Base-by-base conservation (phyloP, 2,329 filamentous ascomycete genomes). In the Colletotrichum sp. region DNA sequence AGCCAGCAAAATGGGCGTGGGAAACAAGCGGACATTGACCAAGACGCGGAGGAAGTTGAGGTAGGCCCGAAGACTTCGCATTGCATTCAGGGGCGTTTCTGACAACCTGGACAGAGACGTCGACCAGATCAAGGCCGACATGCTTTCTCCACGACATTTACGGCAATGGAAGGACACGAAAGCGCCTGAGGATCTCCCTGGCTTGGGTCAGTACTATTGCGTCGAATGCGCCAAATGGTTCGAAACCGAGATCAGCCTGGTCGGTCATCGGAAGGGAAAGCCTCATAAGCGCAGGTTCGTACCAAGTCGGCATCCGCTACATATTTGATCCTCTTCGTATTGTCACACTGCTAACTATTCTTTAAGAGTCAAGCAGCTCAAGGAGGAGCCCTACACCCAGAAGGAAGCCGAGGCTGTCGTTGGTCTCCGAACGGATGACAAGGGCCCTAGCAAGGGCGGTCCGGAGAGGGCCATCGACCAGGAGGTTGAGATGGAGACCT, bases 221-320 rank as follows among this genome's bases (percentile, higher is more conserved):
- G 89, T 94, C 19, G 94, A 98, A 85, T 99, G 97, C 85, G 94
- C 97, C 78, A 98, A 98, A 87, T 98, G 95, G 94, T 98, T 98
- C 84, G 96, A 98, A 84, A 94, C 93, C 66, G 94, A 97, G 79
- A 85, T 90, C 80, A 98, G 95, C 80, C 87, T 98, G 74, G 88
- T 90, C 44, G 89, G 91, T 32, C 97, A 99, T 86, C 89, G 89
- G 73, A 95, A 94, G 84, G 95, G 95, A 80, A 99, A 98, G 87
- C 95, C 95, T 78, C 97, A 99, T 86, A 98, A 96, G 91, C 92
- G 96, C 88, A 94, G 94, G 95, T 95, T 82, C 78, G 84, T 81
- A 30, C 13, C 6, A 52, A 63, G 44, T 19, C 32, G 19, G 16
- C 19, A 57, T 19, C 12, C 16, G 30, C 44, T 32, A 30, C 12